Evolutionary conservation across 495 filamentous ascomycete species (phyloP).

Genomic region (Xylaria cubensis): DNA sequence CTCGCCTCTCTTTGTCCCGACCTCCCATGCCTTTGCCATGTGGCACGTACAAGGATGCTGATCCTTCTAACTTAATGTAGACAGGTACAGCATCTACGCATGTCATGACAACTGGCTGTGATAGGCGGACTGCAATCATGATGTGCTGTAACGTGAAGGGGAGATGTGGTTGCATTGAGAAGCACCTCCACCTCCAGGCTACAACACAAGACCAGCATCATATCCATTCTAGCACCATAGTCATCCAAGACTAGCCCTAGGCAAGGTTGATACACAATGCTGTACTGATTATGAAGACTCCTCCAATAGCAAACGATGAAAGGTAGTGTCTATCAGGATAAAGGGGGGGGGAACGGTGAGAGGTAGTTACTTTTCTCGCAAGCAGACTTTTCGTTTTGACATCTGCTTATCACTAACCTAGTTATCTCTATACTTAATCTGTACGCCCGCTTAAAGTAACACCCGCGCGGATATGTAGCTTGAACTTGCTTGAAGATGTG

Average conservation of each 20-base stretch:
- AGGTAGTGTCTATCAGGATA: not conserved
- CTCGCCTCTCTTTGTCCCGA: conserved; percentile 6
- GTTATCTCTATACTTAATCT: not conserved
- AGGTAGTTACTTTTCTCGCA: not conserved
- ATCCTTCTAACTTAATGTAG: conserved; percentile 13
- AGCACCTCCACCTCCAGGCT: conserved; percentile 10
- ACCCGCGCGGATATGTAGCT: conserved; percentile 14
- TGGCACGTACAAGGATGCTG: conserved; percentile 21
- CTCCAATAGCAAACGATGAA: not conserved
- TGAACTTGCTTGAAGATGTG: not conserved
- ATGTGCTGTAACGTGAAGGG: conserved; percentile 16
- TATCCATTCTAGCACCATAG: not conserved
- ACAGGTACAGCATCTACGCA: conserved; percentile 13
- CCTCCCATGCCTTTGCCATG: conserved; percentile 26
- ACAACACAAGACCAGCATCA: conserved; percentile 18
- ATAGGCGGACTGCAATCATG: not conserved
- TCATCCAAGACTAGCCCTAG: conserved; percentile 1
- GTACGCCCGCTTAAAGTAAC: not conserved
- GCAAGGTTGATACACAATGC: conserved; percentile 14
- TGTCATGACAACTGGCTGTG: not conserved
- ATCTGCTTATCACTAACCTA: not conserved
- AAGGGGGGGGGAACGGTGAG: not conserved
- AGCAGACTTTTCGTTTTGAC: not conserved
- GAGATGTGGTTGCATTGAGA: conserved; percentile 15
- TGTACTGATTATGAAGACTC: not conserved